phyloP scores from a whole-genome alignment of 75 land plant species.

The Isoetes taiwanensis region DNA sequence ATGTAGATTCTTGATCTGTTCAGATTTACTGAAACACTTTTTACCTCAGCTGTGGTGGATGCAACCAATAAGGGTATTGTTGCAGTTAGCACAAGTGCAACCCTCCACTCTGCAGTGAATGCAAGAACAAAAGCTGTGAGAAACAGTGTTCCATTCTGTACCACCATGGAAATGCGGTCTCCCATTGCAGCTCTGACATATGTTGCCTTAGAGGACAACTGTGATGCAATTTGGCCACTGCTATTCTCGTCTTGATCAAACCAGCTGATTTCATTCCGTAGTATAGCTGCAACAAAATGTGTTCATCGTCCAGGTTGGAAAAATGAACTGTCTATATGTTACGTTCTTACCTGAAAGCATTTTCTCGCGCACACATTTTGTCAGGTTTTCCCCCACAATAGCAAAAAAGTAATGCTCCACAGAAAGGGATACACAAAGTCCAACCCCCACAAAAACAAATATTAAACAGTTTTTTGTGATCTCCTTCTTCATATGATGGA shows the following conservation, averaged over 20 bases:
- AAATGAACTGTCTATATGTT: too few relatives aligned
- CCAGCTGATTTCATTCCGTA: conserved; percentile 84
- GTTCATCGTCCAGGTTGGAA: too few relatives aligned
- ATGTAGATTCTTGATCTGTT: too few relatives aligned
- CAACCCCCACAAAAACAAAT: conserved; percentile 70
- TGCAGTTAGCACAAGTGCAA: conserved; percentile 59
- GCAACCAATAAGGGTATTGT: conserved; percentile 72
- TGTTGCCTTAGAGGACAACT: conserved; percentile 64
- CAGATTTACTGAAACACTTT: too few relatives aligned
- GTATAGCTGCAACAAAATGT: conserved; percentile 40
- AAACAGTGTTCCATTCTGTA: conserved; percentile 69
- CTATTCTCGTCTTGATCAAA: conserved; percentile 86
- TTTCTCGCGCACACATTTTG: conserved; percentile 74
- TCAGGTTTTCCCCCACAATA: conserved; percentile 87
- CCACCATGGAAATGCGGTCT: conserved; percentile 63
- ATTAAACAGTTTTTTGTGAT: conserved; percentile 53
- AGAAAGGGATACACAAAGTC: conserved; percentile 54
- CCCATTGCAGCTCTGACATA: conserved; percentile 75
- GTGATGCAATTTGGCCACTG: conserved; percentile 63
- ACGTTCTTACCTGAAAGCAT: conserved; percentile 72
- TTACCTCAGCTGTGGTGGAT: conserved; percentile 72
- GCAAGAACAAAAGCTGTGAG: conserved; percentile 68
- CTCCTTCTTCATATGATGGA: conserved; percentile 46
- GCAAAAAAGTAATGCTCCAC: conserved; percentile 91
- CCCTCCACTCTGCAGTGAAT: conserved; percentile 71